phyloP scores from a whole-genome alignment of 2,329 filamentous ascomycete species.

The Aspergillus sp. region DNA sequence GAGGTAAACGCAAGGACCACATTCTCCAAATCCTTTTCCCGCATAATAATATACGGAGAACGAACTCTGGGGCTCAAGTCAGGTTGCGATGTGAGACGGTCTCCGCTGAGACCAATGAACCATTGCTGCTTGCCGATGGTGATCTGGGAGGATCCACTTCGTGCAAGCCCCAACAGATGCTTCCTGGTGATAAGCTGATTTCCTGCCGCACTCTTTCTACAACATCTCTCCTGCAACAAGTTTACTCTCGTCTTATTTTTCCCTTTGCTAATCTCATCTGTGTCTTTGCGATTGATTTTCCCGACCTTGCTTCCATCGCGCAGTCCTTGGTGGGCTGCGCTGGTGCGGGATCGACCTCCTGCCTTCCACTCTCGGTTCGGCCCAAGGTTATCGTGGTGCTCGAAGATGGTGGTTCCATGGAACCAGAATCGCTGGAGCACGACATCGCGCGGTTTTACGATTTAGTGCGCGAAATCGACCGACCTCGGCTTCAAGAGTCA shows the following conservation, averaged over 20 bases:
- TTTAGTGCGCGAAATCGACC: background rate
- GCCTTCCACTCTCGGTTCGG: background rate
- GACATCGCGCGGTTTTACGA: conserved; percentile 5
- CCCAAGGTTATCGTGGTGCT: conserved; percentile 11
- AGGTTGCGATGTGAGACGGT: conserved; percentile 4
- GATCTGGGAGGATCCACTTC: background rate
- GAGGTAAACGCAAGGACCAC: background rate
- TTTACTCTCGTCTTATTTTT: conserved; percentile 7
- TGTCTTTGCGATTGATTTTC: conserved; percentile 10
- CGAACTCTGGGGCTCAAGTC: background rate
- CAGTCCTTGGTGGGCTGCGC: background rate
- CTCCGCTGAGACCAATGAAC: conserved; percentile 3
- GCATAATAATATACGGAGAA: conserved; percentile 15
- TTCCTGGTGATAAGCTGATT: background rate
- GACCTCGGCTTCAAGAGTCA: background rate
- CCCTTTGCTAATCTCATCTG: conserved; percentile 10
- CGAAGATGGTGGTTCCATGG: background rate
- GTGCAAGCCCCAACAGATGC: background rate
- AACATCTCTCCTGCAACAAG: background rate
- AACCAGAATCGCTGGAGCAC: background rate
- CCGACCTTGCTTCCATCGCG: background rate
- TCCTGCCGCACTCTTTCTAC: background rate
- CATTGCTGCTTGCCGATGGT: conserved; percentile 7
- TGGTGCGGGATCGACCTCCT: background rate
- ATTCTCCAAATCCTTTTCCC: conserved; percentile 8